These are phyloP conservation scores for Ceratocystis colombiana DNA, from an alignment of 2,329 filamentous ascomycete genomes.

Conservation along the genomic window DNA sequence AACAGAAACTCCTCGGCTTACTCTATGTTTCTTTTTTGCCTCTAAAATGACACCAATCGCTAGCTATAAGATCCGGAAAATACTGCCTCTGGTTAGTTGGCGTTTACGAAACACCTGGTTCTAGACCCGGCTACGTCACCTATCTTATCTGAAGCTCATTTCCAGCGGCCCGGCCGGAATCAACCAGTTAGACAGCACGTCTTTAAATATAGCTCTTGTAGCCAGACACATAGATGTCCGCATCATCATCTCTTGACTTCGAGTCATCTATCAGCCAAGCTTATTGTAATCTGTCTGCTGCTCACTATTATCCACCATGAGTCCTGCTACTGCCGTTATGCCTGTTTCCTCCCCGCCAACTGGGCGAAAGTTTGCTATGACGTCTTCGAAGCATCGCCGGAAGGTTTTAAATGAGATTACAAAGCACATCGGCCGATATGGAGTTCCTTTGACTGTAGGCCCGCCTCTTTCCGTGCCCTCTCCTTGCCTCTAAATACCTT, in stretches of 20 bases:
- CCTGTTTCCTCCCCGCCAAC: not conserved
- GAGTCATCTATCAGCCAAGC: constrained; percentile 6
- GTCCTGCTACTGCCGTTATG: not conserved
- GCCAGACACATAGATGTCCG: not conserved
- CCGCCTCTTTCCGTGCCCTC: not conserved
- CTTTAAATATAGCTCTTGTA: not conserved
- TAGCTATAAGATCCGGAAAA: not conserved
- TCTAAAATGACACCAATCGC: not conserved
- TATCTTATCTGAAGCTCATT: constrained; percentile 4
- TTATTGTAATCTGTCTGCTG: constrained; percentile 7
- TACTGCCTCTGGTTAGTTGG: not conserved
- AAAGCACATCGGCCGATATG: constrained; percentile 38
- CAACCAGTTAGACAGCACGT: not conserved
- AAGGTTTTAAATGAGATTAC: constrained; percentile 39
- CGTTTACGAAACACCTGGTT: not conserved
- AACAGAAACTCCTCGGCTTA: not conserved
- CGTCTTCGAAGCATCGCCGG: constrained; percentile 39
- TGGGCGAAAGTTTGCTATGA: constrained; percentile 37
- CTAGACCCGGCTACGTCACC: not conserved
- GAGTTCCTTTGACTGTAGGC: constrained; percentile 40
- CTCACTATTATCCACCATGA: constrained; percentile 1
- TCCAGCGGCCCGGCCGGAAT: not conserved
- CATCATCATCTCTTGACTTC: not conserved
- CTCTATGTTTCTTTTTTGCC: not conserved
- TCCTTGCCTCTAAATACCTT: not conserved